These are phyloP conservation scores for Elaeis oleifera DNA, from an alignment of 202 grass and related monocot species.

Conservation along the genomic window DNA sequence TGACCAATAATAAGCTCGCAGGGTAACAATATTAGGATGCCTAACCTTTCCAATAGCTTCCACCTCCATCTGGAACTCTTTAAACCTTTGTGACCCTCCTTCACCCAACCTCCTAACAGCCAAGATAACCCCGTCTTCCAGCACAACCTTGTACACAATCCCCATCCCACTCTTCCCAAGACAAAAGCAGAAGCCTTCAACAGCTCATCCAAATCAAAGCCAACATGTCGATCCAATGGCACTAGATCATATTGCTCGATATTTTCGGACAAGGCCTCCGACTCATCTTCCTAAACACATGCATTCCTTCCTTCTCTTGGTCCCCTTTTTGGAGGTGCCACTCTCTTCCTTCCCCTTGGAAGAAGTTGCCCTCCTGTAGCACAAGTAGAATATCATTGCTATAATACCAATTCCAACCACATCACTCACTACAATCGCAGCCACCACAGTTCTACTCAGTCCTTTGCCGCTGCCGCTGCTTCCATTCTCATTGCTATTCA, in stretches of 20 bases:
- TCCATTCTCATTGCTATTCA: constrained; percentile 16
- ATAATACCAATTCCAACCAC: constrained; percentile 58
- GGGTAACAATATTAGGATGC: constrained; percentile 71
- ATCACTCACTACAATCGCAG: constrained; percentile 63
- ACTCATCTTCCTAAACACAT: constrained; percentile 59
- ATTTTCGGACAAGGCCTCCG: constrained; percentile 35
- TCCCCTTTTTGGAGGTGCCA: constrained; percentile 20
- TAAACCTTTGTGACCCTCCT: constrained; percentile 87
- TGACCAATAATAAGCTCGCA: constrained; percentile 98
- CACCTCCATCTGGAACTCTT: constrained; percentile 80
- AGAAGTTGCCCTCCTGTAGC: constrained; percentile 47
- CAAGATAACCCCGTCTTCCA: constrained; percentile 46
- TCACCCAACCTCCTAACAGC: constrained; percentile 85
- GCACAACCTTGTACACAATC: constrained; percentile 91
- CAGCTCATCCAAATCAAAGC: constrained; percentile 67
- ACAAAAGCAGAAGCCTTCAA: constrained; percentile 82
- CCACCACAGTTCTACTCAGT: constrained; percentile 53
- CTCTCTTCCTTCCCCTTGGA: constrained; percentile 32
- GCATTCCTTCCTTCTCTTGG: constrained; percentile 40
- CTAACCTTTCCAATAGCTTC: constrained; percentile 81
- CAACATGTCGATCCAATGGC: constrained; percentile 51
- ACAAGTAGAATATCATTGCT: constrained; percentile 71
- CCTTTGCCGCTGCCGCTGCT: constrained; percentile 34
- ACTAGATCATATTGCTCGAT: constrained; percentile 61
- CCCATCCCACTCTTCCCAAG: constrained; percentile 84